These are phyloP conservation scores for Cryptococcus jaspeensis DNA, from an alignment of 1,284 basidiomycete genomes.

Conservation along the genomic window DNA sequence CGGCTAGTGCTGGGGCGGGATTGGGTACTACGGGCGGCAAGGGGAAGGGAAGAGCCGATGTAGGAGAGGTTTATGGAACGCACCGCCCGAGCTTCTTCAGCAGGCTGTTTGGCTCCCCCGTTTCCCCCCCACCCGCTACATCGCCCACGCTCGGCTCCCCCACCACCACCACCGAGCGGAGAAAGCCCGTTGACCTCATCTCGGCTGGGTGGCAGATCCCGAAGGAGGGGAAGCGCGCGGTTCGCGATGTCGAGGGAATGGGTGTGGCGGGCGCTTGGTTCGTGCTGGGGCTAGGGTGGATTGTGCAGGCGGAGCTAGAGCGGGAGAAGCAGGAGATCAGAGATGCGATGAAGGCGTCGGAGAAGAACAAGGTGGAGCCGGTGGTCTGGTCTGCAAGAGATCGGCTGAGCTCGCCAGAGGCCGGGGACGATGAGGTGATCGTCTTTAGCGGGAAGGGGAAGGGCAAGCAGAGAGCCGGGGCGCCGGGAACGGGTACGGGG, in stretches of 20 bases:
- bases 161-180: background rate
- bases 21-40: constrained; percentile 7
- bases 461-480: background rate
- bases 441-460: background rate
- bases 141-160: no score
- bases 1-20: background rate
- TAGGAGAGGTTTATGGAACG: background rate
- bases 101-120: constrained; percentile 15
- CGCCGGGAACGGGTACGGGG: no score
- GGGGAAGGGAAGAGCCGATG: constrained; percentile 14
- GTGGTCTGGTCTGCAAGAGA: no score
- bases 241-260: constrained; percentile 43
- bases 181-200: constrained; percentile 14
- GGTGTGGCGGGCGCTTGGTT: constrained; percentile 46
- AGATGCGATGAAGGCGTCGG: background rate
- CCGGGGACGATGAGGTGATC: background rate
- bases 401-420: no score
- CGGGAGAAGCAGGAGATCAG: constrained; percentile 1
- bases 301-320: constrained; percentile 29
- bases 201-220: constrained; percentile 40
- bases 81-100: constrained; percentile 16
- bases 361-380: constrained; percentile 13
- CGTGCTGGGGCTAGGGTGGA: constrained; percentile 41
- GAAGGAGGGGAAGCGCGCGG: constrained; percentile 40
- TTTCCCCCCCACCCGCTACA: background rate